A percentile compares a stretch with the other conserved stretches of the same genome.
phyloP scores from a whole-genome alignment of 768 basidiomycete genomes.

The Xerocomellus amylosporus region DNA sequence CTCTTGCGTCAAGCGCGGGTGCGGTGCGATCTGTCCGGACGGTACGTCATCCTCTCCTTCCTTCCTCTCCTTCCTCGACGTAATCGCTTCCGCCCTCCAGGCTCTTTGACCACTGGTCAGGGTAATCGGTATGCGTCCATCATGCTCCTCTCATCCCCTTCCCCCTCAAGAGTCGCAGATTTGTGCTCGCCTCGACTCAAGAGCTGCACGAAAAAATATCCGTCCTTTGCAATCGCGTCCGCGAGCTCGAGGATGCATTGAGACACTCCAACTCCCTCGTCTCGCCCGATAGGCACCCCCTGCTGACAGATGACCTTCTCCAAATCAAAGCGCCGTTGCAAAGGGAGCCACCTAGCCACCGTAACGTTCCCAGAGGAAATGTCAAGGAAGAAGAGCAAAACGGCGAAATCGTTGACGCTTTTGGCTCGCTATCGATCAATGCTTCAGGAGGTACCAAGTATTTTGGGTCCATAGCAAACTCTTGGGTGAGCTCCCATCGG shows the following conservation, averaged over 20 bases:
- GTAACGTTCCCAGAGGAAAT: slow-evolving; percentile 36
- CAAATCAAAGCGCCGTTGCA: slow-evolving; percentile 76
- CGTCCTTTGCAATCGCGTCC: slow-evolving; percentile 67
- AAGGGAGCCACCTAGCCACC: slow-evolving; percentile 50
- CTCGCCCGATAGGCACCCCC: slow-evolving; percentile 59
- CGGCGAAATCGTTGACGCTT: slow-evolving; percentile 73
- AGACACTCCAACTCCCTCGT: slow-evolving; percentile 56
- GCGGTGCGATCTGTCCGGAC: slow-evolving; percentile 80
- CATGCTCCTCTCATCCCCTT: background rate
- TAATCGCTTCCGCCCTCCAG: slow-evolving; percentile 36
- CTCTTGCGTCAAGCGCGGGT: slow-evolving; percentile 78
- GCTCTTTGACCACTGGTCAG: slow-evolving; percentile 77
- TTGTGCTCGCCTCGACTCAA: slow-evolving; percentile 76
- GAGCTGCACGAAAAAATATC: slow-evolving; percentile 82
- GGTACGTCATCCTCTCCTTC: slow-evolving; percentile 40
- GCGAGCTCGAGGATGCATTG: slow-evolving; percentile 73
- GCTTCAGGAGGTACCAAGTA: slow-evolving; percentile 72
- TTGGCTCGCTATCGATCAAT: slow-evolving; percentile 74
- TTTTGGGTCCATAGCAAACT: slow-evolving; percentile 73
- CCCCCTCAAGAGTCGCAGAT: slow-evolving; percentile 39
- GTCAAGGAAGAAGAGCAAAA: slow-evolving; percentile 63
- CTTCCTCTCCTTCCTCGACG: slow-evolving; percentile 14
- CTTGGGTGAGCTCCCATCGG: slow-evolving; percentile 50
- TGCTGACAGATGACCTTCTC: slow-evolving; percentile 70
- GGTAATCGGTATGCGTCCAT: slow-evolving; percentile 60